phyloP scores from a whole-genome alignment of 202 grass and related monocot species.

The Setaria viridis region DNA sequence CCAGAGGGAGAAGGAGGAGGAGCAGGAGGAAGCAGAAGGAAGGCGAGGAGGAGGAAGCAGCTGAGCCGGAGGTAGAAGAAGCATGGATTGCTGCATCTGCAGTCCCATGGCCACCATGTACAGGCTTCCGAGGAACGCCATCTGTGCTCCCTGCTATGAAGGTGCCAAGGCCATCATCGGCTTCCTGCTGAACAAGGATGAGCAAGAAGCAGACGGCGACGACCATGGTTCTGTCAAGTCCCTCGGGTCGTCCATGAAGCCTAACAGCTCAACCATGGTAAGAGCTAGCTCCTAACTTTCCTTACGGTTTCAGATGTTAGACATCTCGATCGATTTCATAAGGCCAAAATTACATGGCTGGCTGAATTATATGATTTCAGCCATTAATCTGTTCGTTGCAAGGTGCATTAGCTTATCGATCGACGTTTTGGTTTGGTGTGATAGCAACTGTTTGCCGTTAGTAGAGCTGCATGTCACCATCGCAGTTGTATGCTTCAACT shows the following conservation, averaged over 20 bases:
- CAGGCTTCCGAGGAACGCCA: slow-evolving; percentile 79
- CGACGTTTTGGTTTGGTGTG: neutral
- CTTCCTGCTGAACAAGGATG: slow-evolving; percentile 44
- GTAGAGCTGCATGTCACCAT: slow-evolving; percentile 29
- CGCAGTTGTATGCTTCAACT: slow-evolving; percentile 20
- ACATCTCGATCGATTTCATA: neutral
- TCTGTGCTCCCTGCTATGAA: slow-evolving; percentile 80
- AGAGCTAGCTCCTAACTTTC: neutral
- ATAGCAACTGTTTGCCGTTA: neutral
- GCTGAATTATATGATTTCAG: neutral
- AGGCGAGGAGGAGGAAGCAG: neutral
- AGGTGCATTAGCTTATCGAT: neutral
- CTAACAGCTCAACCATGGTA: slow-evolving; percentile 50
- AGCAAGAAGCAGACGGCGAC: slow-evolving; percentile 7
- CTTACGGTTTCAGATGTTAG: neutral
- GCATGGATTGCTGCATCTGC: slow-evolving; percentile 96
- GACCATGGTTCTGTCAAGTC: neutral
- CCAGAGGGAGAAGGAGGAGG: neutral
- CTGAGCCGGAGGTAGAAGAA: neutral
- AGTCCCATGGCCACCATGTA: slow-evolving; percentile 69
- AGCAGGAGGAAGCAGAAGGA: neutral
- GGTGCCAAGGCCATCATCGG: slow-evolving; percentile 77
- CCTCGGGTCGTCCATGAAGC: slow-evolving; percentile 18
- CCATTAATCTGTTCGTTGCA: neutral
- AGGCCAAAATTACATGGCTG: neutral